Percentiles rank a stretch among this genome's conserved stretches.
phyloP scores from a whole-genome alignment of 2,329 filamentous ascomycete species.

The Calonectria multiphialidica region DNA sequence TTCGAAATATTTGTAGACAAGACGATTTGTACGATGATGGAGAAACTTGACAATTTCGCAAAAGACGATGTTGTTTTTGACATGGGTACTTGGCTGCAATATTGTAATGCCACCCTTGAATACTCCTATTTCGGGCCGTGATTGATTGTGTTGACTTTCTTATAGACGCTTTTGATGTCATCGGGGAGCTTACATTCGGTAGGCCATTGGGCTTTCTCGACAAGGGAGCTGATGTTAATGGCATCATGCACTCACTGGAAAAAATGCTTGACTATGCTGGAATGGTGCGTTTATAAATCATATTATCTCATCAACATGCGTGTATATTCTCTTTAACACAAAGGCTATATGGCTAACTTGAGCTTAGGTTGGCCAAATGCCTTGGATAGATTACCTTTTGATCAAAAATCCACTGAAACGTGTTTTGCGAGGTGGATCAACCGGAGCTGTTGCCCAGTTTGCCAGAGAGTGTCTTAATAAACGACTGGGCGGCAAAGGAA shows the following conservation, averaged over 20 bases:
- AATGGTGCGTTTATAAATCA: constrained; percentile 68
- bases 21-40: not conserved
- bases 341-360: not conserved
- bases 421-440: constrained; percentile 64
- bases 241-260: constrained; percentile 74
- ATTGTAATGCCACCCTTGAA: not conserved
- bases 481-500: constrained; percentile 68
- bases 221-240: constrained; percentile 78
- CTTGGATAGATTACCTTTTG: constrained; percentile 48
- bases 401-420: constrained; percentile 81
- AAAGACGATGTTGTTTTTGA: not conserved
- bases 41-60: not conserved
- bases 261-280: constrained; percentile 77
- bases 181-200: constrained; percentile 80
- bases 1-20: constrained; percentile 5
- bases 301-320: too few relatives aligned
- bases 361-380: not conserved
- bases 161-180: constrained; percentile 78
- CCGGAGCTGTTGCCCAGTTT: constrained; percentile 66
- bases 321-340: not conserved
- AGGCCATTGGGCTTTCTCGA: constrained; percentile 82
- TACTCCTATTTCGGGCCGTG: not conserved
- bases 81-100: not conserved
- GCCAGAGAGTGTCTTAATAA: constrained; percentile 76
- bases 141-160: not conserved